Base-by-base conservation (phyloP, 2,329 filamentous ascomycete genomes). In the Fusarium sp. region DNA sequence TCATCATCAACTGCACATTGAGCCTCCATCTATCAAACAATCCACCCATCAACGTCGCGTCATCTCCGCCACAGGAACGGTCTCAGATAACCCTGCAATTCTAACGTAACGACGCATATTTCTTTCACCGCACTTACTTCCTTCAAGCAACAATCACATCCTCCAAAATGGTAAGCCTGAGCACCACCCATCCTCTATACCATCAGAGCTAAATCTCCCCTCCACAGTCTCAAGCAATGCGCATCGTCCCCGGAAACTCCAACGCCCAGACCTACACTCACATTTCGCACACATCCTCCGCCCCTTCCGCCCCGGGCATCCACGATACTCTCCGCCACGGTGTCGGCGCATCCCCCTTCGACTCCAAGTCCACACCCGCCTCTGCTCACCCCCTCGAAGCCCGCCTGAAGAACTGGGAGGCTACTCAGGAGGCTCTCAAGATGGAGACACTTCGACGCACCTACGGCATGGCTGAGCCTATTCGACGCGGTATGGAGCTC, bases 401-500 rank as follows among this genome's bases (percentile, higher is more conserved):
- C 59, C 94, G 96, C 71, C 93, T 99, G 65, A 89, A 92, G 79
- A 89, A 91, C 80, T 99, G 96, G 96, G 93, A 95, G 83, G 87
- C 91, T 65, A 97, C 95, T 45, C 95, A 98, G 84, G 92, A 97
- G 77, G 82, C 86, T 38, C 84, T 97, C 80, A 96, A 97, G 84
- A 96, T 97, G 93, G 91, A 95, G 84, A 88, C 91, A 57, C 89
- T 98, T 77, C 91, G 94, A 73, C 93, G 94, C 74, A 91, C 94
- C 50, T 98, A 94, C 82, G 96, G 96, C 73, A 92, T 98, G 78
- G 94, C 93, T 31, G 96, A 98, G 88, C 96, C 96, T 6, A 91
- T 98, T 77, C 91, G 94, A 63, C 90, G 95, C 60, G 93, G 92
- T 69, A 98, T 99, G 96, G 96, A 99, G 86, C 87, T 97, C 81